phyloP scores from a whole-genome alignment of 371 early-diverging fungal species.

The Furculomyces boomerangus region DNA sequence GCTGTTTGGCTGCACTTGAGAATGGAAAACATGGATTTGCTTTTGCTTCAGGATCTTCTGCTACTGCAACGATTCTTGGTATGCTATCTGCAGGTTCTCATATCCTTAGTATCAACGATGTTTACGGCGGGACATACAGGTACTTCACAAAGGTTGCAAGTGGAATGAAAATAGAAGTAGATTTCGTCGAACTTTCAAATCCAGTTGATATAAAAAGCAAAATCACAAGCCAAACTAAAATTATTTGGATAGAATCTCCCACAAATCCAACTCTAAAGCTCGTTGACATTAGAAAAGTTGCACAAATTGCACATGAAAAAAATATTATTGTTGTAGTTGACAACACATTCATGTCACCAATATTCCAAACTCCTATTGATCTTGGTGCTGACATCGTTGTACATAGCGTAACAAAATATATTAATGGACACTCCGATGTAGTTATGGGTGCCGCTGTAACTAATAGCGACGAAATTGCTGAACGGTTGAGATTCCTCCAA shows the following conservation, averaged over 20 bases:
- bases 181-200: slow-evolving; percentile 75
- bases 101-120: slow-evolving; percentile 83
- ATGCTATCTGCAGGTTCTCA: slow-evolving; percentile 60
- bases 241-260: slow-evolving; percentile 91
- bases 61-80: slow-evolving; percentile 73
- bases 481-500: slow-evolving; percentile 74
- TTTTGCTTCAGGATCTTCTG: slow-evolving; percentile 87
- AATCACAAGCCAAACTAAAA: slow-evolving; percentile 46
- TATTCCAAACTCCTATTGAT: slow-evolving; percentile 82
- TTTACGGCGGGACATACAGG: slow-evolving; percentile 94
- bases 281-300: slow-evolving; percentile 77
- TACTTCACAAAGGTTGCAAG: slow-evolving; percentile 88
- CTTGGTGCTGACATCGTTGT: slow-evolving; percentile 94
- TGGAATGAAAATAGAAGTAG: slow-evolving; percentile 44
- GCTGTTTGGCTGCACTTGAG: slow-evolving; percentile 81
- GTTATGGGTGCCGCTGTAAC: slow-evolving; percentile 90
- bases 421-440: slow-evolving; percentile 96
- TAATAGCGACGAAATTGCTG: slow-evolving; percentile 45
- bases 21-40: slow-evolving; percentile 76
- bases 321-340: slow-evolving; percentile 81
- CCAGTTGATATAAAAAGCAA: slow-evolving; percentile 38
- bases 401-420: slow-evolving; percentile 95
- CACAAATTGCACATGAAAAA: slow-evolving; percentile 58
- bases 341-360: slow-evolving; percentile 96
- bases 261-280: slow-evolving; percentile 92